Evolutionary conservation across 2,329 filamentous ascomycete species (phyloP).

Genomic region (Microsporum ferrugineum): DNA sequence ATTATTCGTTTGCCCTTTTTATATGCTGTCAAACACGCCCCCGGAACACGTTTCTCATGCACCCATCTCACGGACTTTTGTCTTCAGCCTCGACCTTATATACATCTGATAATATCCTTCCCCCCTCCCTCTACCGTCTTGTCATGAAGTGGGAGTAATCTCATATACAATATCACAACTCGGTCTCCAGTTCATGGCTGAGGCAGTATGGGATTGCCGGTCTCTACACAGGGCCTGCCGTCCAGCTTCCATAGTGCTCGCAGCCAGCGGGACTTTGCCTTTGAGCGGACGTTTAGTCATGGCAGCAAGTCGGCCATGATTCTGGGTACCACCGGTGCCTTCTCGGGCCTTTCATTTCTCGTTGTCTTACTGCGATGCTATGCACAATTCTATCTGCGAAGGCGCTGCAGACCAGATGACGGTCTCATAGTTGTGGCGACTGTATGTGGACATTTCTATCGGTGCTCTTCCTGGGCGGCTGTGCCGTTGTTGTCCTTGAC

Average conservation of each 20-base stretch:
- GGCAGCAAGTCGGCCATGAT: slow-evolving; percentile 10
- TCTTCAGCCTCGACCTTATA: background rate
- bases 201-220: background rate
- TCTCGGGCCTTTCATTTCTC: slow-evolving; percentile 11
- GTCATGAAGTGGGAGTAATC: background rate
- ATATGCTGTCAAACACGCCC: slow-evolving; percentile 2
- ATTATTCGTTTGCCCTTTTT: background rate
- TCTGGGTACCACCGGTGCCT: slow-evolving; percentile 10
- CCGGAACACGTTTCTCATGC: slow-evolving; percentile 1
- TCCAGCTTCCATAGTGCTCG: background rate
- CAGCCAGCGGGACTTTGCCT: background rate
- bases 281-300: slow-evolving; percentile 4
- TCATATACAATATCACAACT: background rate
- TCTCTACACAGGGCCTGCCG: background rate
- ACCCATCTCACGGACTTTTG: background rate
- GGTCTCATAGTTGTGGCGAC: slow-evolving; percentile 10
- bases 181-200: background rate
- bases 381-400: slow-evolving; percentile 8
- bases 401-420: slow-evolving; percentile 11
- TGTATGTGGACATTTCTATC: slow-evolving; percentile 5
- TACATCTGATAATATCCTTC: background rate
- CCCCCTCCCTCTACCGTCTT: background rate
- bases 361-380: slow-evolving; percentile 13
- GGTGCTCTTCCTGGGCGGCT: background rate
- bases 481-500: background rate